Conservation (phyloP, 1,139 yeast species). For the Hansenula sp. region DNA sequence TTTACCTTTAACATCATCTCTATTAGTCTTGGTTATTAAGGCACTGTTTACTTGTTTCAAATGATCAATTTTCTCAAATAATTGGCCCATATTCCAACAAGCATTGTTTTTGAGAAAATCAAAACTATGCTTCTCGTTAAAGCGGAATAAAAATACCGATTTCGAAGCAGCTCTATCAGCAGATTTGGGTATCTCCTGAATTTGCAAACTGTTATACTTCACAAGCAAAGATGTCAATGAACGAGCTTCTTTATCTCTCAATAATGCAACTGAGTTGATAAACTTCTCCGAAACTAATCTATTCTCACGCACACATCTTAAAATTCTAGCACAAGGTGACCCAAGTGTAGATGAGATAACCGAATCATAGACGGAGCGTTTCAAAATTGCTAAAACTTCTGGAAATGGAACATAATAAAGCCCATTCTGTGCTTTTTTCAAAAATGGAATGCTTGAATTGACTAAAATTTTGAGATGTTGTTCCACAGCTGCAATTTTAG, state of each 20-base stretch:
- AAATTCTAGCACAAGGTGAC: slow-evolving; percentile 53
- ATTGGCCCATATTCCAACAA: slow-evolving; percentile 65
- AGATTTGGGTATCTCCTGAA: slow-evolving; percentile 91
- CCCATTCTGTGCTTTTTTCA: slow-evolving; percentile 40
- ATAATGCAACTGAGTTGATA: slow-evolving; percentile 68
- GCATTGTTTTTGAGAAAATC: slow-evolving; percentile 47
- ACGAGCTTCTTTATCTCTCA: slow-evolving; percentile 75
- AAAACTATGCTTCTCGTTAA: slow-evolving; percentile 49
- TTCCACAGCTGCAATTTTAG: slow-evolving; percentile 30
- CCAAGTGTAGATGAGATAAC: slow-evolving; percentile 56
- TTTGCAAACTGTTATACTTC: slow-evolving; percentile 56
- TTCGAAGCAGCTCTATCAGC: slow-evolving; percentile 90
- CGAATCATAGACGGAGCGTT: slow-evolving; percentile 56
- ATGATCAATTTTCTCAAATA: slow-evolving; percentile 49
- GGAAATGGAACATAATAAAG: slow-evolving; percentile 39
- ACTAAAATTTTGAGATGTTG: slow-evolving; percentile 49
- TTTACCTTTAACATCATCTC: slow-evolving; percentile 86
- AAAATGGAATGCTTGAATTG: slow-evolving; percentile 40
- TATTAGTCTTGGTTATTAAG: slow-evolving; percentile 70
- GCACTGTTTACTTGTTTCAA: slow-evolving; percentile 62
- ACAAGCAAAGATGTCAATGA: slow-evolving; percentile 53
- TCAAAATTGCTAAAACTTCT: slow-evolving; percentile 40
- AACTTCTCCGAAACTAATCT: slow-evolving; percentile 81
- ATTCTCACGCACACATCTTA: slow-evolving; percentile 63
- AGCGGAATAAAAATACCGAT: slow-evolving; percentile 79